Evolutionary conservation across 805 yeast genomes (phyloP), one percentile per base, ranked within the genome.

Genomic region (Wickerhamiella lipophila): DNA sequence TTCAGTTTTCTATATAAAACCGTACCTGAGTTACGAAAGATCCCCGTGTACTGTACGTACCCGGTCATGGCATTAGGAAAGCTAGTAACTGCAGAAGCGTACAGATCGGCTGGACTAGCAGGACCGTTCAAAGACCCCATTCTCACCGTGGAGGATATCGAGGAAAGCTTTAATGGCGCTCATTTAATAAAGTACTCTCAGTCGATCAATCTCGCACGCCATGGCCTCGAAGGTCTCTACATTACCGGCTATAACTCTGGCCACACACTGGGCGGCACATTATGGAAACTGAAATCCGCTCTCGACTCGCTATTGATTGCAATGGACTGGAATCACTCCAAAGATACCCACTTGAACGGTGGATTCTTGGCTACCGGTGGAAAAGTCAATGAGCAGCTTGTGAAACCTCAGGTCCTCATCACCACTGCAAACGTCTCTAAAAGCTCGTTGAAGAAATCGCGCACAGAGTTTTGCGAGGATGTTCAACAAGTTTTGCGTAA

Each of bases 241-340:
- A 67, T 89, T 19, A 79, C 94, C 0, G 94, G 96, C 0, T 78
- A 79, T 56, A 87, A 83, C 62, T 80, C 96, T 0, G 99, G 99
- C 3, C 95, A 85, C 60, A 73, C 94, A 0, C 71, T 92, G 25
- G 99, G 99, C 53, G 97, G 98, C 12, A 78, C 94, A 0, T 77
- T 88, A 42, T 88, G 96, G 96, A 68, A 80, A 32, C 63, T 89
- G 9, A 73, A 75, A 41, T 79, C 79, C 49, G 78, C 81, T 52
- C 75, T 79, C 15, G 96, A 89, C 55, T 81, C 81, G 53, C 68
- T 88, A n/a, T 69, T 89, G 2, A 85, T 86, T 63, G 94, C 95
- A 0, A 87, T 92, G 1, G 78, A 83, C 41, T 92, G 97, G 97
- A 89, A 88, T 62, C 97, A 92, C 61, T 80, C 96, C 1, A 79